Evolutionary conservation across 495 filamentous ascomycete species (phyloP), one percentile per base, ranked within the genome.

Genomic region (Daldinia vernicosa): DNA sequence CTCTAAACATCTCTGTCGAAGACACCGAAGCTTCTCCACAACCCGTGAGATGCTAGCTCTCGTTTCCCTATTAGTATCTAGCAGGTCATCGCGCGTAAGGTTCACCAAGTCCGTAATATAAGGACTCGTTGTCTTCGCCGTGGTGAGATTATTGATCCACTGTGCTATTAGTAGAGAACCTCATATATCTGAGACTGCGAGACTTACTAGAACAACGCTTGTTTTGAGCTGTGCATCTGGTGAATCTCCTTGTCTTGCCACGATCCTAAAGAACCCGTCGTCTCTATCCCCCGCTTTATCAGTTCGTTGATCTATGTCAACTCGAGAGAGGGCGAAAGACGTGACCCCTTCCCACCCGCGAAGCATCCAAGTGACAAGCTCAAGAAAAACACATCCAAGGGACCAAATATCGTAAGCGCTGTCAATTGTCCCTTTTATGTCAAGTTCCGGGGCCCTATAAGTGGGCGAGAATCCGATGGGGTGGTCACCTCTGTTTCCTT

Each of bases 331-430:
- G 26, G 69, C 27, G 19, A 71, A 67, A 58, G 51, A 63, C 19
- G 27, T 33, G 39, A 75, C 51, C 8, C 64, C 72, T 39, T 71
- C 60, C 50, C 70, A 60, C 2, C 64, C 76, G 30, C 56, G 66
- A 30, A 75, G 57, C 32, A 75, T 56, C 76, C 75, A 77, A 22
- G 69, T 61, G 7, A 54, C 28, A 43, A 53, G 50, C 67, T 78
- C 75, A 19, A 78, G 65, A 5, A 76, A 50, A 19, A 77, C 62
- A 26, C 77, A 79, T 17, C 77, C 75, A 12, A 74, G 50, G 15
- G 75, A 77, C 77, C 77, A 77, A 33, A 76, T 60, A 39, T 77
- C 77, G 43, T 74, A 75, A 26, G 68, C 40, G 2, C 57, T 54
- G 27, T 50, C 37, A 28, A 67, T 33, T n/a, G 45, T 65, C 32